Conservation (phyloP, 208 protist species). For the Sergeia podlipaevii region DNA sequence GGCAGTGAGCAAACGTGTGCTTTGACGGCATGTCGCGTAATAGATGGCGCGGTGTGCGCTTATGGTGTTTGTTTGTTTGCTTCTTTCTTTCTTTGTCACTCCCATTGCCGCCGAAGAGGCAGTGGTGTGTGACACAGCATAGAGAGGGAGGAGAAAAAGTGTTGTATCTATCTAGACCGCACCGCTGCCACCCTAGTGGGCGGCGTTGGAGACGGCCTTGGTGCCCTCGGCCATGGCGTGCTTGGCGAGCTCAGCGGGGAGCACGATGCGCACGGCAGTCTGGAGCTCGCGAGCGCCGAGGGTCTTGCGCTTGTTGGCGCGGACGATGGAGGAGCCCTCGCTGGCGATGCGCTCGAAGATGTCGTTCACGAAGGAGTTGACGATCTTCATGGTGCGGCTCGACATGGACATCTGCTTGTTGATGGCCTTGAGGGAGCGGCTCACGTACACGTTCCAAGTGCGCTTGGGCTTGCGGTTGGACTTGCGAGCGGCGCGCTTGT, state of each 20-base stretch:
- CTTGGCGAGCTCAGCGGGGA: conserved; percentile 97
- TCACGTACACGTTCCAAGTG: conserved; percentile 87
- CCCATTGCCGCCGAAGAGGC: no score
- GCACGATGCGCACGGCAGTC: conserved; percentile 96
- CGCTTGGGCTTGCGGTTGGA: conserved; percentile 73
- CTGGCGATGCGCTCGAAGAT: conserved; percentile 96
- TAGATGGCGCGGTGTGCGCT: no score
- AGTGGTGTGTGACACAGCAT: no score
- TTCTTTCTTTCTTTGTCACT: no score
- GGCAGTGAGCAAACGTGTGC: no score
- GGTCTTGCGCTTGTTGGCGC: conserved; percentile 95
- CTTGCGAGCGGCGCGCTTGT: conserved; percentile 22
- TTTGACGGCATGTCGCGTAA: no score
- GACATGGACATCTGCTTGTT: conserved; percentile 96
- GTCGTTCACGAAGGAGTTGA: conserved; percentile 98
- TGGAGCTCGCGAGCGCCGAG: conserved; percentile 95
- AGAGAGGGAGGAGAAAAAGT: not conserved
- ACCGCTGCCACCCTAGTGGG: conserved; percentile 12
- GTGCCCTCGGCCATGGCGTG: conserved; percentile 98
- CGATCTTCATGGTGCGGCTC: conserved; percentile 95
- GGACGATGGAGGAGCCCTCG: conserved; percentile 92
- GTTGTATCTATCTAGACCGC: not conserved
- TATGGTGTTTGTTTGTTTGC: no score
- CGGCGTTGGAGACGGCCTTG: conserved; percentile 95
- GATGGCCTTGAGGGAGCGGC: conserved; percentile 94